Evolutionary conservation across 2,329 filamentous ascomycete genomes (phyloP), one percentile per base, ranked within the genome.

Genomic region (Celoporthe dispersa): DNA sequence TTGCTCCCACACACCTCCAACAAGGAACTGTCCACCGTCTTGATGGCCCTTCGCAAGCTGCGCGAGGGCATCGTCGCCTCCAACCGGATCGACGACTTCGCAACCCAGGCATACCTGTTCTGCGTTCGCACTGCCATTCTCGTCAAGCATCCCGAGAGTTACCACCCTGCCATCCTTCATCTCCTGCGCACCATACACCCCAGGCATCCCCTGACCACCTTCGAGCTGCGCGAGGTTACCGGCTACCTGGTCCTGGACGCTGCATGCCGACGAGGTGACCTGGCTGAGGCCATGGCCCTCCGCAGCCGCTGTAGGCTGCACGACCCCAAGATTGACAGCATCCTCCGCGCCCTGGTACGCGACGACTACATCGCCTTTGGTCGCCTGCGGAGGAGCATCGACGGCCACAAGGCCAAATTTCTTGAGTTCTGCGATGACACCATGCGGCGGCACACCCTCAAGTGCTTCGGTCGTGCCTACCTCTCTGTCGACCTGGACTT

Each of bases 71-170:
- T 98, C 63, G 88, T 97, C 2, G 93, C 93, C 16, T 90, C 92
- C 11, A 88, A 90, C 67, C 89, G 94, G 28, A 84, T 86, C 48
- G 92, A 97, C 77, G 84, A 88, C 66, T 99, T 99, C 80, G 91
- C 95, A 1, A 89, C 92, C n/a, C 90, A 94, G 75, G 93, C 91
- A 22, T 97, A 98, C 81, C 89, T 97, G 72, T 98, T 98, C 84
- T 94, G 93, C 76, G 93, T 97, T 75, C 91, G 94, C 68, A 86
- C 94, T 35, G 90, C 92, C 33, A 91, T 99, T 72, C 87, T 97
- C 44, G 89, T 92, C 69, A 89, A 90, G 73, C 91, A 97, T 75
- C 92, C 91, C 75, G 93, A 97, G 75, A 94, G 94, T 1, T 99
- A 98, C 79, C 91, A 95, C 73, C 94, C 95, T 0, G 94, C 95